Percentiles rank a stretch among this genome's conserved stretches.
These are phyloP conservation scores for Penium margaritaceum DNA, from an alignment of 139 green algal genomes.

Conservation along the genomic window DNA sequence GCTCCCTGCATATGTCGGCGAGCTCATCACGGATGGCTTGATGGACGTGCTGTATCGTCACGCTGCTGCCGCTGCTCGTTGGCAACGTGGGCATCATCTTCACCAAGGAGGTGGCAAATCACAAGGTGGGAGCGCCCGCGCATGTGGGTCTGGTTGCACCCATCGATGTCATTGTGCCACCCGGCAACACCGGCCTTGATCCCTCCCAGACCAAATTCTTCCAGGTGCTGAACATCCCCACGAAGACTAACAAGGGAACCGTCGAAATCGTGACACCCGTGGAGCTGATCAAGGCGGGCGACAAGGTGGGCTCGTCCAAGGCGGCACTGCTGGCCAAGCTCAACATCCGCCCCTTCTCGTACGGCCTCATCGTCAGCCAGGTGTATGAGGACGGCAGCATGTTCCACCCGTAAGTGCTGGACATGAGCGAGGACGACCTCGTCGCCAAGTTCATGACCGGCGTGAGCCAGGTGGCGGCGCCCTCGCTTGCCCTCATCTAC, in stretches of 20 bases:
- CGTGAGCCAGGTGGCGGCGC: constrained; percentile 76
- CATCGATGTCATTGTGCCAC: constrained; percentile 77
- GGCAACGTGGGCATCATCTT: no score
- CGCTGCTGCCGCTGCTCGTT: no score
- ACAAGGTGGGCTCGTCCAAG: constrained; percentile 76
- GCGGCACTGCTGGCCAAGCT: constrained; percentile 97
- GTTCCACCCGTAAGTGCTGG: constrained; percentile 81
- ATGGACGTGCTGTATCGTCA: no score
- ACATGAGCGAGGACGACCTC: constrained; percentile 91
- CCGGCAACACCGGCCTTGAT: constrained; percentile 90
- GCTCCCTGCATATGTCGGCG: no score
- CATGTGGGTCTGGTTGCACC: constrained; percentile 81
- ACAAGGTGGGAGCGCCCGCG: constrained; percentile 77
- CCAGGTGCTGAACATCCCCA: constrained; percentile 96
- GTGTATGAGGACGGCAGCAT: constrained; percentile 81
- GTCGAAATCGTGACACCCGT: constrained; percentile 92
- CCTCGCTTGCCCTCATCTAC: constrained; percentile 75
- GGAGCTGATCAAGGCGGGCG: constrained; percentile 65
- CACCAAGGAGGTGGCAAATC: no score
- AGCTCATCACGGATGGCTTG: no score
- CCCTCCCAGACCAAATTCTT: constrained; percentile 99
- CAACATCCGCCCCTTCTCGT: constrained; percentile 95
- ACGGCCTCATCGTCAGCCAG: constrained; percentile 60
- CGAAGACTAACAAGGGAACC: constrained; percentile 98
- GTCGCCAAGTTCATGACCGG: constrained; percentile 54